These are phyloP conservation scores for Aristolochia fimbriata DNA, from an alignment of 164 flowering plant species.

Conservation along the genomic window DNA sequence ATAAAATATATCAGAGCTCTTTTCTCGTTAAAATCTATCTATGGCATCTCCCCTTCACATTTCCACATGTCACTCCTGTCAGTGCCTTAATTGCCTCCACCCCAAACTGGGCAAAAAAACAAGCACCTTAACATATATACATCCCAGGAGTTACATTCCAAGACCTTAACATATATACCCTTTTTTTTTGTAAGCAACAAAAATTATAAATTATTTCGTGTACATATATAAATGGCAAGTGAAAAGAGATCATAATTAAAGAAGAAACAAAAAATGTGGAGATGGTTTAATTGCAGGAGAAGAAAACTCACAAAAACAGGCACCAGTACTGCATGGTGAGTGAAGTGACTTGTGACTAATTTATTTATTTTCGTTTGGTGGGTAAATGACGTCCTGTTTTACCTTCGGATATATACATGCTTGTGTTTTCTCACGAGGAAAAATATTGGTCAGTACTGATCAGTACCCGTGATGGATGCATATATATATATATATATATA, in stretches of 20 bases:
- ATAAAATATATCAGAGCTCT: background rate
- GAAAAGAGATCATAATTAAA: background rate
- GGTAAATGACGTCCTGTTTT: background rate
- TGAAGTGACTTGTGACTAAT: background rate
- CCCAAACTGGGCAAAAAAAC: background rate
- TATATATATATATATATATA: too few relatives aligned
- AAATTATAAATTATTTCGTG: too few relatives aligned
- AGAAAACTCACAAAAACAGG: background rate
- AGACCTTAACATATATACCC: background rate
- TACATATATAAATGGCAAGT: background rate
- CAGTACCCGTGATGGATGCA: background rate
- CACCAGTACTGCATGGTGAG: background rate
- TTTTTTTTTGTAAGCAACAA: background rate
- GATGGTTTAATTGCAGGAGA: background rate
- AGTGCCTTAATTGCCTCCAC: background rate
- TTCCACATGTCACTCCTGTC: constrained; percentile 1
- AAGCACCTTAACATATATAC: background rate
- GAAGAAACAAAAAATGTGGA: background rate
- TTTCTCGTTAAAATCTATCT: constrained; percentile 3
- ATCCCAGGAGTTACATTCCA: too few relatives aligned
- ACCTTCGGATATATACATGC: background rate
- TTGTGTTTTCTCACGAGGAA: background rate
- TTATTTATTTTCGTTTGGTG: background rate
- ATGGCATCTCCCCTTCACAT: constrained; percentile 7
- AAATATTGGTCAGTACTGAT: too few relatives aligned